These are phyloP conservation scores for Gossypium lobatum DNA, from an alignment of 441 rosid genomes.

Conservation along the genomic window DNA sequence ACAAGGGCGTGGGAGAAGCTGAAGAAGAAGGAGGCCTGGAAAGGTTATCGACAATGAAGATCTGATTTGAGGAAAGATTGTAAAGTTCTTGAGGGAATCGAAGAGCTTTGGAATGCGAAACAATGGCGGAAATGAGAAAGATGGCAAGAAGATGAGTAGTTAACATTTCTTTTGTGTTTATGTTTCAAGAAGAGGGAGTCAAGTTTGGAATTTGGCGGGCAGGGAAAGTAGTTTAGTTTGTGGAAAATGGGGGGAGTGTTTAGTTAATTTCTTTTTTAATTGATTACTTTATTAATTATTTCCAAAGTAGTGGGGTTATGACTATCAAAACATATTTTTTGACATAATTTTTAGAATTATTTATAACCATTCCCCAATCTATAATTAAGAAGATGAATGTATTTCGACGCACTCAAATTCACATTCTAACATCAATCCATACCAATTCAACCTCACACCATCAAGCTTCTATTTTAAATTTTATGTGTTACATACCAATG, in stretches of 20 bases:
- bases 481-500: too few relatives aligned
- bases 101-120: constrained; percentile 21
- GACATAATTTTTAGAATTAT: too few relatives aligned
- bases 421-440: too few relatives aligned
- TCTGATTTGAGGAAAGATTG: constrained; percentile 15
- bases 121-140: constrained; percentile 15
- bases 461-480: too few relatives aligned
- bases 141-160: neutral
- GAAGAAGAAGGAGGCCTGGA: constrained; percentile 15
- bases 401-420: too few relatives aligned
- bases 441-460: too few relatives aligned
- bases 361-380: too few relatives aligned
- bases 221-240: neutral
- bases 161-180: neutral
- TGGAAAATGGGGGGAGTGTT: neutral
- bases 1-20: constrained; percentile 14
- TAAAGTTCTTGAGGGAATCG: constrained; percentile 26
- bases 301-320: too few relatives aligned
- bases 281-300: too few relatives aligned
- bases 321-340: too few relatives aligned
- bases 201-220: constrained; percentile 23
- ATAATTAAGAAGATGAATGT: too few relatives aligned
- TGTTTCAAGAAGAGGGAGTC: neutral
- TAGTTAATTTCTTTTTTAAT: too few relatives aligned
- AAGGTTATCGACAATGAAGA: constrained; percentile 1